Evolutionary conservation across 2,329 filamentous ascomycete genomes (phyloP).

Genomic region (Thelonectria rubi): DNA sequence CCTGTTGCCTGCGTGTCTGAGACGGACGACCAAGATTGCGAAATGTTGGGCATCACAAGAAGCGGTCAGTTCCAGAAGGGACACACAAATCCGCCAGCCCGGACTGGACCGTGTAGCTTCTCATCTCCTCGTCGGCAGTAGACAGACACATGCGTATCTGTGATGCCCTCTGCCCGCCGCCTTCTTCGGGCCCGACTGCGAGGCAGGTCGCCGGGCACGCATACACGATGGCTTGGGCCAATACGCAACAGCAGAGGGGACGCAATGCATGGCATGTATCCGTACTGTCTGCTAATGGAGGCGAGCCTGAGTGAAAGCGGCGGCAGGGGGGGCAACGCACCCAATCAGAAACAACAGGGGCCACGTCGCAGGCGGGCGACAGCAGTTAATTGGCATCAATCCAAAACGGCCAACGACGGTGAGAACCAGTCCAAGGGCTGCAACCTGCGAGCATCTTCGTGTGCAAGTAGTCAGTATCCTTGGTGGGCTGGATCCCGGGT

Average conservation of each 20-base stretch:
- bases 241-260: slow-evolving; percentile 3
- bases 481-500: slow-evolving; percentile 35
- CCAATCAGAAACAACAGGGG: slow-evolving; percentile 38
- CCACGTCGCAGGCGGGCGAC: slow-evolving; percentile 32
- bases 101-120: slow-evolving; percentile 4
- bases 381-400: slow-evolving; percentile 40
- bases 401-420: slow-evolving; percentile 42
- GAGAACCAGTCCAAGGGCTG: slow-evolving; percentile 36
- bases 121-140: background rate
- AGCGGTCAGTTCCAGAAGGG: slow-evolving; percentile 33
- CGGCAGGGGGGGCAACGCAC: slow-evolving; percentile 7
- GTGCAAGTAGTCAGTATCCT: background rate
- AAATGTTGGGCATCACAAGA: slow-evolving; percentile 18
- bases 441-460: slow-evolving; percentile 24
- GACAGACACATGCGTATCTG: background rate
- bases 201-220: slow-evolving; percentile 11
- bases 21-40: slow-evolving; percentile 19
- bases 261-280: slow-evolving; percentile 17
- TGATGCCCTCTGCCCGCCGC: background rate
- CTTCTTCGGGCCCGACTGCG: slow-evolving; percentile 9
- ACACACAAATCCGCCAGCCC: slow-evolving; percentile 21
- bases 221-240: slow-evolving; percentile 1
- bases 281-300: background rate
- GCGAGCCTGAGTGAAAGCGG: background rate
- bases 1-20: slow-evolving; percentile 32